Base-by-base conservation (phyloP, 805 yeast genomes). In the Saccharomycopsis babjevae region DNA sequence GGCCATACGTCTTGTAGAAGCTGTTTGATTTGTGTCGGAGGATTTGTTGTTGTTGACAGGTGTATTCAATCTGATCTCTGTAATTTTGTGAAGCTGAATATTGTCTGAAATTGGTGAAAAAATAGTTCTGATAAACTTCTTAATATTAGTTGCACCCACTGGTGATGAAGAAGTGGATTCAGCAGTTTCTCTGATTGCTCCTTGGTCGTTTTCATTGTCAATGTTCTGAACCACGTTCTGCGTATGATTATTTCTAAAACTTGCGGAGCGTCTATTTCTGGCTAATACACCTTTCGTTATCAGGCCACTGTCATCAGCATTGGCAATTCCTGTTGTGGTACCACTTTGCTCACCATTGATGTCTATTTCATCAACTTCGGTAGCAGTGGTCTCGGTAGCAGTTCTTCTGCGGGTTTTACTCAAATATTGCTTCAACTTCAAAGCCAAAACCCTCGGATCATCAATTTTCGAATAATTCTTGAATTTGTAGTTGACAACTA, bases 31-130 rank as follows among this genome's bases (percentile, higher is more conserved):
- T 10, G 54, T 25, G 11, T n/a, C 16, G 3, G 50, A n/a, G 18
- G 58, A 16, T 16, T 36, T 30, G 32, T 56, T 30, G 32, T 56
- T 43, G 36, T 57, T 43, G 7, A 60, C 55, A n/a, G 64, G 64
- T 1, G 64, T 61, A 15, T 36, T 34, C 18, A 61, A 15, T n/a
- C 57, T 58, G 25, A 62, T 60, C 50, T 62, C 65, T 15, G 65
- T 62, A 38, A 62, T 55, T n/a, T 61, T 52, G 38, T 62, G 65
- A 15, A 60, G 43, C 22, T 50, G 57, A 10, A 58, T 56, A 28
- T 34, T 54, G 25, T 58, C 36, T 30, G 46, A 22, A 22, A 56
- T 56, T 40, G 52, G 32, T 15, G 38, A 28, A 43, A 57, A 30
- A 20, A 36, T 54, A 30, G 38, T 58, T 39, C 34, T 46, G 38